Evolutionary conservation across 148 eudicot genomes (phyloP), one percentile per base, ranked within the genome.

Genomic region (Rhododendron griersonianum): DNA sequence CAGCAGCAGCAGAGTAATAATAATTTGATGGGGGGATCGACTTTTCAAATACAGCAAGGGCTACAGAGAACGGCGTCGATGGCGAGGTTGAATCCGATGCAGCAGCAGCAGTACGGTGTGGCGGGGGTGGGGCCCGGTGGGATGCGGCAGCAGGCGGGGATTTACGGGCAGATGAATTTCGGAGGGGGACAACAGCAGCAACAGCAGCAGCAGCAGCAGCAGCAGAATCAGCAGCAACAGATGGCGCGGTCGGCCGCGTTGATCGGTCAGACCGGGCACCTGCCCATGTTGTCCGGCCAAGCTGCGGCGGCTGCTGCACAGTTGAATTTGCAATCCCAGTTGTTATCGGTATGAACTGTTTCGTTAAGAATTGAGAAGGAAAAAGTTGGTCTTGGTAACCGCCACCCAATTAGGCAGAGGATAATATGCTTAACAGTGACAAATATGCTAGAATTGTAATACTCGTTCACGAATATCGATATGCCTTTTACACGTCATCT

Each of bases 221-320:
- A 84, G 15, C 44, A 39, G 7, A 39, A 39, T 39, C 90, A 39
- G 44, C 44, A 88, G 1, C 90, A 90, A 30, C 91, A 86, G 84
- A 84, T 87, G 87, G 88, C 94, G 0, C 89, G 96, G 67, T 88
- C 98, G 4, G 82, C 86, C 0, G 80, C 85, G 0, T 67, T 95
- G 81, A 90, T 92, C 86, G 94, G 93, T 59, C 98, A 93, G 87
- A 87, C 91, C 75, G 93, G 93, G 65, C 93, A 94, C 19, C 83
- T 95, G 59, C 91, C 94, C 3, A 91, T 91, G 86, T 81, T 94
- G 86, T 84, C 95, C 80, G 87, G 91, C 80, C 93, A 93, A 84
- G 89, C 95, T 50, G 93, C 93, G 0, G 59, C 81, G 7, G 3
- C 81, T n/a, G 55, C 63, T 23, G 91, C 96, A 9, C 96, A 94